Conservation (phyloP, 805 yeast genomes). For the Yarrowia bubula region DNA sequence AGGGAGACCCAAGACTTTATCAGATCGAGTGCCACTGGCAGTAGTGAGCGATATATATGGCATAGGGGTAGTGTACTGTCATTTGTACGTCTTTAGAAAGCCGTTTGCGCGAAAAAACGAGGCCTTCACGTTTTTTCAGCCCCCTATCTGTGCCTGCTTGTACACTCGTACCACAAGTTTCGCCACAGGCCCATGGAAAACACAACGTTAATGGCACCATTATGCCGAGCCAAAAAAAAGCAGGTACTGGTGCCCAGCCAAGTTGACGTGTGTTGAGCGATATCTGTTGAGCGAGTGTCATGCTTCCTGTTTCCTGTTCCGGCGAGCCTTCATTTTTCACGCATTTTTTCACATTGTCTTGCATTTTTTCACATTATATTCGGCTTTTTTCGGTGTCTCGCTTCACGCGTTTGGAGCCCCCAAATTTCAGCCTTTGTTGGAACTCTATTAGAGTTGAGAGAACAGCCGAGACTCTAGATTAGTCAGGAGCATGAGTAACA, state of each 20-base stretch:
- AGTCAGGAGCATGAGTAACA: not conserved
- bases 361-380: too few species aligned
- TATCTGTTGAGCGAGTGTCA: not conserved
- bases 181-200: constrained; percentile 1
- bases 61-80: not conserved
- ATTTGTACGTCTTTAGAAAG: not conserved
- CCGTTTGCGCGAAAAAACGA: not conserved
- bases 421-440: not conserved
- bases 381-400: not conserved
- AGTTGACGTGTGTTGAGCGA: not conserved
- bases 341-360: too few species aligned
- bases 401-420: not conserved
- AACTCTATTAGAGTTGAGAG: not conserved
- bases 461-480: not conserved
- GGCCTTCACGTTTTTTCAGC: not conserved
- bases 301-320: too few species aligned
- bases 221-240: not conserved
- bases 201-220: constrained; percentile 14
- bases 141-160: not conserved
- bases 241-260: not conserved
- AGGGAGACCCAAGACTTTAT: not conserved
- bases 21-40: not conserved
- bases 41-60: too few species aligned
- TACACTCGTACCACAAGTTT: constrained; percentile 14
- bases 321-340: too few species aligned